Evolutionary conservation across 345 rosid species (phyloP).

Genomic region (Salix caprea): DNA sequence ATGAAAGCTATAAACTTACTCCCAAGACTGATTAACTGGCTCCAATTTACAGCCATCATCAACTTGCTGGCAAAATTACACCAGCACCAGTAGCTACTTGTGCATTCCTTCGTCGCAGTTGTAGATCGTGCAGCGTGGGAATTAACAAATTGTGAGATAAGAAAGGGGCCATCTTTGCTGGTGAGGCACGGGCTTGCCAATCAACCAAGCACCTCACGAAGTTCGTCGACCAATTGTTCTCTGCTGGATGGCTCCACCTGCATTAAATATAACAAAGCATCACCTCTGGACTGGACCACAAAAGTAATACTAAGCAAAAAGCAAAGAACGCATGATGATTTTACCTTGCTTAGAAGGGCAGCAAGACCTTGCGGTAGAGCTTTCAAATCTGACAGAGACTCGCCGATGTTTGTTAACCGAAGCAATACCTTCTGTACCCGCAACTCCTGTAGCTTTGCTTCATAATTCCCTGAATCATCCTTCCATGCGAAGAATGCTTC

Average conservation of each 20-base stretch:
- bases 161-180: background rate
- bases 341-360: slow-evolving; percentile 83
- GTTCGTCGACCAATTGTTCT: slow-evolving; percentile 43
- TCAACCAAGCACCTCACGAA: slow-evolving; percentile 56
- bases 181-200: background rate
- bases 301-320: background rate
- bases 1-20: background rate
- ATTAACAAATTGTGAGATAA: background rate
- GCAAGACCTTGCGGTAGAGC: slow-evolving; percentile 89
- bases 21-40: background rate
- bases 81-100: background rate
- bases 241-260: slow-evolving; percentile 82
- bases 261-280: slow-evolving; percentile 25
- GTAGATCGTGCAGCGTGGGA: background rate
- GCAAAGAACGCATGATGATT: slow-evolving; percentile 7
- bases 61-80: background rate
- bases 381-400: slow-evolving; percentile 58
- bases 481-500: slow-evolving; percentile 86
- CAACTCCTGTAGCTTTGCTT: slow-evolving; percentile 59
- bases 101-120: background rate
- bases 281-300: slow-evolving; percentile 4
- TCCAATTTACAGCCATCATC: slow-evolving; percentile 3
- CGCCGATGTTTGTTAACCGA: slow-evolving; percentile 62
- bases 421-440: slow-evolving; percentile 67
- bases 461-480: slow-evolving; percentile 50